Conservation (phyloP, 768 basidiomycete species). For the Neoboletus brunneissimus region DNA sequence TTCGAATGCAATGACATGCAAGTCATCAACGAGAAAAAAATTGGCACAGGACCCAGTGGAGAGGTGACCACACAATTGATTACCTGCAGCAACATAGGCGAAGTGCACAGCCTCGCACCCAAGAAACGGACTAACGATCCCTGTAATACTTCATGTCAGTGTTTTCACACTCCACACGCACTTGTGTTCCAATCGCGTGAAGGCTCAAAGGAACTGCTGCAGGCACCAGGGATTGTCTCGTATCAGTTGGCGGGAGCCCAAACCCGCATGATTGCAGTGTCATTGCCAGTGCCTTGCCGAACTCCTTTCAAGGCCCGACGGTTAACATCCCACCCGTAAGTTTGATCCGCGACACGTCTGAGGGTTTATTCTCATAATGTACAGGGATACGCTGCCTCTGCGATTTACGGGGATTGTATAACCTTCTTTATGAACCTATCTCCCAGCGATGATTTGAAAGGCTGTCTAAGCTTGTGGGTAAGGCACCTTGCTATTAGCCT, state of each 20-base stretch:
- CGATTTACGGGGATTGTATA: neutral
- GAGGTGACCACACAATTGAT: neutral
- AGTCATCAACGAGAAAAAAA: neutral
- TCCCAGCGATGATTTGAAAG: too few species aligned
- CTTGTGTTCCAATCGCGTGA: neutral
- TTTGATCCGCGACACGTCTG: neutral
- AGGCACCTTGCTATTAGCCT: too few species aligned
- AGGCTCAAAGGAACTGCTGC: neutral
- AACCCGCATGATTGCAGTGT: neutral
- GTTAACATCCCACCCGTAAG: neutral
- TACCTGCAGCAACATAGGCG: neutral
- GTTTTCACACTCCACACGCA: neutral
- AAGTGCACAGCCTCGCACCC: neutral
- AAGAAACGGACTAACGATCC: neutral
- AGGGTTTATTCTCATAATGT: neutral
- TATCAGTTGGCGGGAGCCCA: neutral
- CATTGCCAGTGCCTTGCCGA: neutral
- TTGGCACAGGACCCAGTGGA: neutral
- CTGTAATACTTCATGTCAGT: neutral
- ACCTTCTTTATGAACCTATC: rapidly evolving
- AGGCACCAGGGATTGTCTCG: neutral
- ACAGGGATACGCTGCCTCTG: rapidly evolving
- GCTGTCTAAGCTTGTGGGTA: too few species aligned
- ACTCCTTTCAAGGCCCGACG: neutral
- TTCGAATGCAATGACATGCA: neutral